These are phyloP conservation scores for Wallacemonas sp. DNA, from an alignment of 208 protist species.

Conservation along the genomic window DNA sequence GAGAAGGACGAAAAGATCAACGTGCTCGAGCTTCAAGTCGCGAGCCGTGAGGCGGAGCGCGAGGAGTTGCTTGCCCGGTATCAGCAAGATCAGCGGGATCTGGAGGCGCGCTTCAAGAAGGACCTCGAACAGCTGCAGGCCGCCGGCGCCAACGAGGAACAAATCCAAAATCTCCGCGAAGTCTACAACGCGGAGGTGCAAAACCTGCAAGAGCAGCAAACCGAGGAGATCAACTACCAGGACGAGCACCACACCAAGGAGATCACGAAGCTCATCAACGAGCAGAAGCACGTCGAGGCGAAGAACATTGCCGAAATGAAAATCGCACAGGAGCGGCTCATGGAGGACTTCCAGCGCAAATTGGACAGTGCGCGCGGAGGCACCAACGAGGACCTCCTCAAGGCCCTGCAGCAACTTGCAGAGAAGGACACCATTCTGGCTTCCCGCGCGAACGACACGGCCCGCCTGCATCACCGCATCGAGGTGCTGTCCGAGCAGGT, in stretches of 20 bases:
- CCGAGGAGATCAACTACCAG: slow-evolving; percentile 81
- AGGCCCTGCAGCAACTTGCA: slow-evolving; percentile 61
- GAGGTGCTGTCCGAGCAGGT: slow-evolving; percentile 66
- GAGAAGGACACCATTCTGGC: slow-evolving; percentile 83
- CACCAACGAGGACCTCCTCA: slow-evolving; percentile 80
- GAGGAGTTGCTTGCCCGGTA: slow-evolving; percentile 71
- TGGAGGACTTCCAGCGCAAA: slow-evolving; percentile 88
- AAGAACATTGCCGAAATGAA: slow-evolving; percentile 77
- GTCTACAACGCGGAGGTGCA: slow-evolving; percentile 77
- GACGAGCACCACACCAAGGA: slow-evolving; percentile 81
- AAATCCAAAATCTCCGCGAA: slow-evolving; percentile 78
- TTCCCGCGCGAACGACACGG: slow-evolving; percentile 82
- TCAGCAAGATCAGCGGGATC: slow-evolving; percentile 45
- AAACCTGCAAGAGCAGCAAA: slow-evolving; percentile 85
- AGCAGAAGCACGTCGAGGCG: slow-evolving; percentile 80
- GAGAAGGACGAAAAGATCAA: slow-evolving; percentile 77
- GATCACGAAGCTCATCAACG: slow-evolving; percentile 73
- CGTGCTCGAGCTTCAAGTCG: slow-evolving; percentile 77
- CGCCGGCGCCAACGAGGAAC: slow-evolving; percentile 66
- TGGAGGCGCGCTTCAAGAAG: slow-evolving; percentile 58
- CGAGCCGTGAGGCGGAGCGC: slow-evolving; percentile 71
- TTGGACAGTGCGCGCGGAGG: slow-evolving; percentile 69
- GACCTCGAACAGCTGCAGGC: slow-evolving; percentile 61
- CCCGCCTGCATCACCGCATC: slow-evolving; percentile 71
- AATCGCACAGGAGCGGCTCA: slow-evolving; percentile 69